These are phyloP conservation scores for Aspergillus ellipticus DNA, from an alignment of 495 filamentous ascomycete genomes.

Conservation along the genomic window DNA sequence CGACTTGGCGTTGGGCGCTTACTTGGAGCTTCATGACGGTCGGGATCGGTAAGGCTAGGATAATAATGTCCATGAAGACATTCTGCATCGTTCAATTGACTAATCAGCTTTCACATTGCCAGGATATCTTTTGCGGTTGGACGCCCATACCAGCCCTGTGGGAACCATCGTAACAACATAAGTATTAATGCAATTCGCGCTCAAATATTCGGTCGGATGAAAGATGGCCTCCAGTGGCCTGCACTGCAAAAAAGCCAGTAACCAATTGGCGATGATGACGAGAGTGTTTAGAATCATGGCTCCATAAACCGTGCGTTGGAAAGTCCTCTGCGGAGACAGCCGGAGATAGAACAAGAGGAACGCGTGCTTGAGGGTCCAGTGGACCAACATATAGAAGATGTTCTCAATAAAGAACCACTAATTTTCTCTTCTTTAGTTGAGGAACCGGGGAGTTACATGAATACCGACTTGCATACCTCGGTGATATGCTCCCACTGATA, in stretches of 20 bases:
- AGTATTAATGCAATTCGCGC: not conserved
- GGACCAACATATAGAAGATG: conserved; percentile 20
- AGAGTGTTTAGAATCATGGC: not conserved
- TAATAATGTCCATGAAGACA: conserved; percentile 5
- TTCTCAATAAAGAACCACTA: conserved; percentile 16
- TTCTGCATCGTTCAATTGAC: not conserved
- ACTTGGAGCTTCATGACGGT: conserved; percentile 3
- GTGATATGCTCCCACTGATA: not conserved
- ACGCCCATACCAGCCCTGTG: not conserved
- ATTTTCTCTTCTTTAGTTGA: not conserved
- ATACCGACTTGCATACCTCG: not conserved
- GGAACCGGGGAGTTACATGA: not conserved
- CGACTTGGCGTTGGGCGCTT: not conserved
- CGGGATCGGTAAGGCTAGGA: conserved; percentile 4
- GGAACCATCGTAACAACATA: conserved; percentile 3
- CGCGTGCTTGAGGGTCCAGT: conserved; percentile 27
- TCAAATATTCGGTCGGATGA: not conserved
- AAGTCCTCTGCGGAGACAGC: conserved; percentile 19
- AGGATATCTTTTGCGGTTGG: not conserved
- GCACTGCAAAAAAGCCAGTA: conserved; percentile 6
- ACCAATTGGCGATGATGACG: conserved; percentile 4
- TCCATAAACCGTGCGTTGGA: conserved; percentile 2
- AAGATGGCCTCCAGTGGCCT: conserved; percentile 1
- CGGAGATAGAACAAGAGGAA: conserved; percentile 37
- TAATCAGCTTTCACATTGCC: not conserved